Evolutionary conservation across 2,329 filamentous ascomycete genomes (phyloP).

Genomic region (Nannizziopsis arthrosporioides): DNA sequence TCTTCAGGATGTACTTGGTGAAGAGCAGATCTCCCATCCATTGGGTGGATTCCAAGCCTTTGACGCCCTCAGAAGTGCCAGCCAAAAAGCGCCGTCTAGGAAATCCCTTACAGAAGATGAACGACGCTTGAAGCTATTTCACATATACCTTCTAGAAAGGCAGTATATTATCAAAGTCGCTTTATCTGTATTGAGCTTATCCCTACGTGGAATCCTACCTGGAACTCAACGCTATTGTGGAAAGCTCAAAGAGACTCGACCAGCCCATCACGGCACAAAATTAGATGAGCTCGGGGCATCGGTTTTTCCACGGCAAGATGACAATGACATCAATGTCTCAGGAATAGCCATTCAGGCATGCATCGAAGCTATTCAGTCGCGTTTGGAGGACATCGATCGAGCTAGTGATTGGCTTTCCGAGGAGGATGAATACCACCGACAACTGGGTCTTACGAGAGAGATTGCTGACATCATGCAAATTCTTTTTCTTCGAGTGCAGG

Average conservation of each 20-base stretch:
- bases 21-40: slow-evolving; percentile 13
- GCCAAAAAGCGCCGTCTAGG: slow-evolving; percentile 23
- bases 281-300: slow-evolving; percentile 22
- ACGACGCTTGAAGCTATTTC: slow-evolving; percentile 56
- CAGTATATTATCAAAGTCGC: slow-evolving; percentile 54
- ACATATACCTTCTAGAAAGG: slow-evolving; percentile 60
- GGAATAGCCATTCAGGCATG: slow-evolving; percentile 23
- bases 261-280: slow-evolving; percentile 6
- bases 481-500: slow-evolving; percentile 57
- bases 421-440: slow-evolving; percentile 51
- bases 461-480: slow-evolving; percentile 62
- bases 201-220: slow-evolving; percentile 20
- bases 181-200: slow-evolving; percentile 37
- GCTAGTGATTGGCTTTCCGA: slow-evolving; percentile 40
- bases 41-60: slow-evolving; percentile 18
- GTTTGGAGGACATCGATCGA: slow-evolving; percentile 25
- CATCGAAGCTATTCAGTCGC: slow-evolving; percentile 26
- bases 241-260: slow-evolving; percentile 6
- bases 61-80: slow-evolving; percentile 24
- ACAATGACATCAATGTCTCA: slow-evolving; percentile 17
- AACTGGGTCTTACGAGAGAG: slow-evolving; percentile 54
- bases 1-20: slow-evolving; percentile 52
- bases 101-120: slow-evolving; percentile 51
- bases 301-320: slow-evolving; percentile 24
- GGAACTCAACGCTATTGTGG: slow-evolving; percentile 11